Percentiles rank a stretch among this genome's conserved stretches.
Conservation (phyloP, 2,329 filamentous ascomycete species). For the Cytospora piceicola region DNA sequence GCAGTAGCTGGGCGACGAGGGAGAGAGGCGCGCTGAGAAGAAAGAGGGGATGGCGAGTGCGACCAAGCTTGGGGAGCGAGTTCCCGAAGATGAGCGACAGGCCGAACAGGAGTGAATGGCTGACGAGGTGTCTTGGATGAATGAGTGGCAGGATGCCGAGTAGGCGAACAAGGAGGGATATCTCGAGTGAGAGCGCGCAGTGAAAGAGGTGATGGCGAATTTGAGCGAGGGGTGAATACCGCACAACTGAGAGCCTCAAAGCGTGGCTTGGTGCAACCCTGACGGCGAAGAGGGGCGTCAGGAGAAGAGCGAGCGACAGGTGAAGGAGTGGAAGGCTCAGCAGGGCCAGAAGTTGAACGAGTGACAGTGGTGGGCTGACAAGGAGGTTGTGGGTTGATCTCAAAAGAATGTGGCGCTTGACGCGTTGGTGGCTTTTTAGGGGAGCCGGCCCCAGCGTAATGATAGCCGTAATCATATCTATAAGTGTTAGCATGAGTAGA, state of each 20-base stretch:
- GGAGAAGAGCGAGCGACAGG: slow-evolving; percentile 4
- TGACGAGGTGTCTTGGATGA: not conserved
- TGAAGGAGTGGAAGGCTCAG: slow-evolving; percentile 1
- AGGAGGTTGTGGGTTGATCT: not conserved
- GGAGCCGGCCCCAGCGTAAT: slow-evolving; percentile 1
- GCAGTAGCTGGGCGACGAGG: not conserved
- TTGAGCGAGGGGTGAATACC: not conserved
- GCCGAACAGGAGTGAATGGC: not conserved
- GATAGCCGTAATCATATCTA: not conserved
- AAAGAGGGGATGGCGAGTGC: not conserved
- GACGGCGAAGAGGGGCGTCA: slow-evolving; percentile 13
- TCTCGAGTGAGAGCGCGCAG: not conserved
- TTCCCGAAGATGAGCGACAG: not conserved
- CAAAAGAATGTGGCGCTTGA: not conserved
- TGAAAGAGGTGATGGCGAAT: slow-evolving; percentile 2
- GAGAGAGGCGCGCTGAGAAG: not conserved
- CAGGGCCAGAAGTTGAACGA: not conserved
- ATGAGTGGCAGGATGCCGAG: not conserved
- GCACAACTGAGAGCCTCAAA: slow-evolving; percentile 3
- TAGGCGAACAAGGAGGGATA: not conserved
- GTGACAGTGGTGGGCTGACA: not conserved
- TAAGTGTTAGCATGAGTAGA: not conserved
- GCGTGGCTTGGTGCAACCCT: slow-evolving; percentile 7
- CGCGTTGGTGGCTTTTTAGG: slow-evolving; percentile 5
- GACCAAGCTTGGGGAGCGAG: not conserved